phyloP scores from a whole-genome alignment of 140 eudicot species.

The Cichorium intybus region DNA sequence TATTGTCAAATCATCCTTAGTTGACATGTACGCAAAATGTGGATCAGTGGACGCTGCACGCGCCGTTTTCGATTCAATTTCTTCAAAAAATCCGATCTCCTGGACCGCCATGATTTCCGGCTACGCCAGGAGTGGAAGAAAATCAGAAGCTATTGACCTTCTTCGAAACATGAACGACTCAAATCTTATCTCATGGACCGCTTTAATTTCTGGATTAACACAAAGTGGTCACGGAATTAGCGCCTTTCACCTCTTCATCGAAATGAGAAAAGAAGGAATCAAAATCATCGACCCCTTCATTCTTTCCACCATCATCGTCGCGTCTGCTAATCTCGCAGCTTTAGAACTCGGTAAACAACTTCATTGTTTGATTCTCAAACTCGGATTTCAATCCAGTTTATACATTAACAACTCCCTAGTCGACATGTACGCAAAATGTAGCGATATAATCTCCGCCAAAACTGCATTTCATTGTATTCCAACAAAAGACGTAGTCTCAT shows the following conservation, averaged over 20 bases:
- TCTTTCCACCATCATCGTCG: conserved; percentile 56
- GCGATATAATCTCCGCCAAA: conserved; percentile 55
- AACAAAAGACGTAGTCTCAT: conserved; percentile 60
- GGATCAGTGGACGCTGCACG: conserved; percentile 51
- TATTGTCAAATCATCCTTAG: conserved; percentile 54
- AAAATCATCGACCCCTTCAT: conserved; percentile 45
- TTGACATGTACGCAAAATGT: conserved; percentile 74
- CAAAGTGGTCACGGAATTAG: conserved; percentile 49
- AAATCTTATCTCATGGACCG: conserved; percentile 64
- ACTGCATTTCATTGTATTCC: conserved; percentile 29
- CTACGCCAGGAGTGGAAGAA: conserved; percentile 57
- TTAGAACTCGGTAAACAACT: conserved; percentile 65
- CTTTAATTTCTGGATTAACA: conserved; percentile 68
- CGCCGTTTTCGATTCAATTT: conserved; percentile 45
- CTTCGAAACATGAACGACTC: conserved; percentile 32
- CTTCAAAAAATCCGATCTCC: conserved; percentile 38
- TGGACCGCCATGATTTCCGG: conserved; percentile 67
- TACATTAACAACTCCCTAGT: conserved; percentile 52
- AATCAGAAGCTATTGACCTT: conserved; percentile 46
- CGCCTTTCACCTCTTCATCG: conserved; percentile 45
- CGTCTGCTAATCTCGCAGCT: conserved; percentile 52
- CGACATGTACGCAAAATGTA: conserved; percentile 84
- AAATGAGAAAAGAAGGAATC: conserved; percentile 53
- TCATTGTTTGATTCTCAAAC: conserved; percentile 40
- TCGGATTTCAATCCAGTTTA: conserved; percentile 52